These are phyloP conservation scores for Pythium myriotylum DNA, from an alignment of 352 stramenopile species.

Conservation along the genomic window DNA sequence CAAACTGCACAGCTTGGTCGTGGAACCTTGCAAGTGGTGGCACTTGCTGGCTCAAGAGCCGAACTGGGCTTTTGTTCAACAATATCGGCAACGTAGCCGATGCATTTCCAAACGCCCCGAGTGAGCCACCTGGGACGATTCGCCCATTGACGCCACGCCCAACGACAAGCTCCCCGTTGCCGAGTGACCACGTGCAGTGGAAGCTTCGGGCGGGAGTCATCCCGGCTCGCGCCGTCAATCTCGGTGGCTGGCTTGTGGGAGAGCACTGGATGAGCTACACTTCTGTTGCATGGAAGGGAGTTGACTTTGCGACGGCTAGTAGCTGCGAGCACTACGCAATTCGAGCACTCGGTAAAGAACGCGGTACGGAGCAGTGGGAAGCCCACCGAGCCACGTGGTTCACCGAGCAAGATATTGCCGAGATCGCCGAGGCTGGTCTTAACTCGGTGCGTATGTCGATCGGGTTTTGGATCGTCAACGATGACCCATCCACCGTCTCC, in stretches of 20 bases:
- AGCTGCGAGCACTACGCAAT: slow-evolving; percentile 15
- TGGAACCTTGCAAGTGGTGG: slow-evolving; percentile 56
- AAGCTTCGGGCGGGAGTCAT: slow-evolving; percentile 29
- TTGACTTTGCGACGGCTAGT: background rate
- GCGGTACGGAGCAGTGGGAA: slow-evolving; percentile 35
- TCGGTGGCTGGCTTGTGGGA: slow-evolving; percentile 41
- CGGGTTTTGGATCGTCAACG: slow-evolving; percentile 56
- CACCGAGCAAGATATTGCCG: slow-evolving; percentile 44
- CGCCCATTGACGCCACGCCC: background rate
- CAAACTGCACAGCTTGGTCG: slow-evolving; percentile 16
- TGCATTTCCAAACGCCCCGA: background rate
- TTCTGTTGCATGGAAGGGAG: slow-evolving; percentile 60
- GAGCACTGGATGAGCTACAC: slow-evolving; percentile 59
- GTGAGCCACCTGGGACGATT: background rate
- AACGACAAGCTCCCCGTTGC: background rate
- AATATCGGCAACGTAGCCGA: background rate
- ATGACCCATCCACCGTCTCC: background rate
- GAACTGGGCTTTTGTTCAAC: background rate
- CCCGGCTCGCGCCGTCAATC: slow-evolving; percentile 48
- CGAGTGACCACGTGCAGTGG: slow-evolving; percentile 20
- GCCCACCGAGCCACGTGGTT: slow-evolving; percentile 61
- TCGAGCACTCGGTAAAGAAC: slow-evolving; percentile 16
- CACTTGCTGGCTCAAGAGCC: slow-evolving; percentile 61
- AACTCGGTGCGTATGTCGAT: slow-evolving; percentile 38
- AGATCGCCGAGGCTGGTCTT: slow-evolving; percentile 39